Conservation (phyloP, 1,284 basidiomycete genomes). For the Ustilago tritici region DNA sequence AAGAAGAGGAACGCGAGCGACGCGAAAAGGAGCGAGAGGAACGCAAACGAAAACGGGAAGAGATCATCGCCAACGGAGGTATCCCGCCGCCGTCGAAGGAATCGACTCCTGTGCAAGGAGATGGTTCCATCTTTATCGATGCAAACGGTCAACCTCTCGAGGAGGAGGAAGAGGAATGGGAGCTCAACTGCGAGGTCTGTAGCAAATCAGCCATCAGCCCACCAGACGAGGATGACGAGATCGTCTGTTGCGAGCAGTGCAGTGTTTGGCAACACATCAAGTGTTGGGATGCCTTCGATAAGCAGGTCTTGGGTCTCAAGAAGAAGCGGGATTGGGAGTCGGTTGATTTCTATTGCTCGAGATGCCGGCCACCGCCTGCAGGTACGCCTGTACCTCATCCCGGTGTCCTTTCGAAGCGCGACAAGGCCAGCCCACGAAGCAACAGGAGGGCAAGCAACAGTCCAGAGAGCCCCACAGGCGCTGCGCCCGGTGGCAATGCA, state of each 20-base stretch:
- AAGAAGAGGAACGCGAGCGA: constrained; percentile 58
- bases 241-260: constrained; percentile 83
- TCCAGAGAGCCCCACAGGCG: constrained; percentile 26
- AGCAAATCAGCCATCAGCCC: constrained; percentile 77
- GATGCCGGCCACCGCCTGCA: constrained; percentile 47
- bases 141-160: constrained; percentile 15
- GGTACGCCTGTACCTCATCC: constrained; percentile 39
- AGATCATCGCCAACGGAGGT: constrained; percentile 72
- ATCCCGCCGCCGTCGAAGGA: constrained; percentile 43
- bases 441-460: constrained; percentile 27
- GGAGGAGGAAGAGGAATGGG: constrained; percentile 77
- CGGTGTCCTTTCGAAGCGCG: constrained; percentile 26
- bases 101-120: constrained; percentile 33
- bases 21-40: constrained; percentile 66
- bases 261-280: constrained; percentile 76
- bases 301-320: constrained; percentile 29
- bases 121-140: neutral
- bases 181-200: constrained; percentile 86
- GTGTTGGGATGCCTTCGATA: constrained; percentile 68
- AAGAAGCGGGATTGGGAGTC: constrained; percentile 59
- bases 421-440: constrained; percentile 36
- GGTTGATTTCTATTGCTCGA: constrained; percentile 59
- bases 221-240: constrained; percentile 77
- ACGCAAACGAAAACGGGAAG: constrained; percentile 76
- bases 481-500: constrained; percentile 8